Evolutionary conservation across 139 green algal genomes (phyloP).

Genomic region (Closterium sp.): DNA sequence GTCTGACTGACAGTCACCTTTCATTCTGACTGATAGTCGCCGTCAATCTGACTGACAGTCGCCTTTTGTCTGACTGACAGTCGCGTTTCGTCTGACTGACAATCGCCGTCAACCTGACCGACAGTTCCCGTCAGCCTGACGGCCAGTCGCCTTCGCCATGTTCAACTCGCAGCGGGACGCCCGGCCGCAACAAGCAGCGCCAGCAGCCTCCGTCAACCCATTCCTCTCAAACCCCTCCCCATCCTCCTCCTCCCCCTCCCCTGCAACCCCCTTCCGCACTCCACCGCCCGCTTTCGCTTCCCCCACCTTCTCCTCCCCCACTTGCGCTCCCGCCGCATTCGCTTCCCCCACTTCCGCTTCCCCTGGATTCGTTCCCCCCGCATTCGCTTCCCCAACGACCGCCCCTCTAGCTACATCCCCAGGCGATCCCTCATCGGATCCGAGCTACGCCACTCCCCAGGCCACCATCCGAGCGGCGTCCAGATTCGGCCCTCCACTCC

Average conservation of each 20-base stretch:
- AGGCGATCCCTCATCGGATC: not conserved
- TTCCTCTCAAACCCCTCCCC: not conserved
- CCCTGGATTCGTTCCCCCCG: not conserved
- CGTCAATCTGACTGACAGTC: too few relatives aligned
- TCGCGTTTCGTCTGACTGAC: too few relatives aligned
- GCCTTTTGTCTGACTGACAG: too few relatives aligned
- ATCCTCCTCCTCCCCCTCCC: not conserved
- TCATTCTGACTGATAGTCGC: too few relatives aligned
- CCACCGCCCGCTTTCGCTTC: not conserved
- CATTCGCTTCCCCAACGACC: not conserved
- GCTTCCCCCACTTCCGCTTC: not conserved
- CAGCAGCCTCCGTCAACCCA: not conserved
- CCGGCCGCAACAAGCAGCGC: not conserved
- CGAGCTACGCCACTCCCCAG: not conserved
- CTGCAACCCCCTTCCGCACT: not conserved
- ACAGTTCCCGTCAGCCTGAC: too few relatives aligned
- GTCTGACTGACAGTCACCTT: too few relatives aligned
- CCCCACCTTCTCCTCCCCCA: not conserved
- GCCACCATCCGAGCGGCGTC: not conserved
- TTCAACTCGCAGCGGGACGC: not conserved
- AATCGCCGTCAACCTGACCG: too few relatives aligned
- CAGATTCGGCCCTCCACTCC: not conserved
- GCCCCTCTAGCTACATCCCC: too few relatives aligned
- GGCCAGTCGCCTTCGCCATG: too few relatives aligned
- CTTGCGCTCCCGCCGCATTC: not conserved